Conservation (phyloP, 2,329 filamentous ascomycete species). For the Aspergillus alliaceus region DNA sequence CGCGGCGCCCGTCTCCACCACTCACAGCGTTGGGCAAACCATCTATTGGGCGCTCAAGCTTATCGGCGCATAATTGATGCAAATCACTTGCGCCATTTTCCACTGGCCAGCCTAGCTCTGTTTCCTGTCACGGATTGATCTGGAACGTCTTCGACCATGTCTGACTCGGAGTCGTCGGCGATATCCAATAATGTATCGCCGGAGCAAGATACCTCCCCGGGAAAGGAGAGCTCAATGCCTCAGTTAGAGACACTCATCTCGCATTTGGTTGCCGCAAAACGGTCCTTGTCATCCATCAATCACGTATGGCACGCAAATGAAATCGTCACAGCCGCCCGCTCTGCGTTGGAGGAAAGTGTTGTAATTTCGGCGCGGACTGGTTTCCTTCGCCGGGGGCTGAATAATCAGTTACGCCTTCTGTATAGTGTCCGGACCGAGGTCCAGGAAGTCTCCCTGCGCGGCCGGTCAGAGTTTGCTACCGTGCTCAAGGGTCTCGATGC, state of each 20-base stretch:
- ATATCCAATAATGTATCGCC: conserved; percentile 18
- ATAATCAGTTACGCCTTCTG: conserved; percentile 46
- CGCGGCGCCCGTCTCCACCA: background rate
- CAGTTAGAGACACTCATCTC: conserved; percentile 75
- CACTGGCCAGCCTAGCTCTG: background rate
- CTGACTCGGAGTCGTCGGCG: conserved; percentile 32
- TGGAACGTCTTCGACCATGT: conserved; percentile 22
- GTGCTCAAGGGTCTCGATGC: conserved; percentile 58
- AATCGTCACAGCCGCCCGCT: conserved; percentile 73
- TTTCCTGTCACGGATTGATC: background rate
- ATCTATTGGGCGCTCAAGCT: background rate
- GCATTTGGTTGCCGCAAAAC: conserved; percentile 82
- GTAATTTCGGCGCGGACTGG: conserved; percentile 68
- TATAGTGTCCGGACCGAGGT: conserved; percentile 45
- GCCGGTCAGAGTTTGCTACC: conserved; percentile 46
- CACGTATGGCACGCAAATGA: conserved; percentile 85
- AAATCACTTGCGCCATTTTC: background rate
- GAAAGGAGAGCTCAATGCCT: conserved; percentile 25
- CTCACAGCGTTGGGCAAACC: background rate
- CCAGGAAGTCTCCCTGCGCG: conserved; percentile 42
- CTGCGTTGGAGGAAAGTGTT: conserved; percentile 75
- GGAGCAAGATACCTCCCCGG: conserved; percentile 11
- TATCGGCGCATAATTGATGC: background rate
- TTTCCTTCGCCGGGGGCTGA: conserved; percentile 66
- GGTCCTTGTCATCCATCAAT: conserved; percentile 78